Conservation (phyloP, 768 basidiomycete species). For the Suillus subalutaceus region DNA sequence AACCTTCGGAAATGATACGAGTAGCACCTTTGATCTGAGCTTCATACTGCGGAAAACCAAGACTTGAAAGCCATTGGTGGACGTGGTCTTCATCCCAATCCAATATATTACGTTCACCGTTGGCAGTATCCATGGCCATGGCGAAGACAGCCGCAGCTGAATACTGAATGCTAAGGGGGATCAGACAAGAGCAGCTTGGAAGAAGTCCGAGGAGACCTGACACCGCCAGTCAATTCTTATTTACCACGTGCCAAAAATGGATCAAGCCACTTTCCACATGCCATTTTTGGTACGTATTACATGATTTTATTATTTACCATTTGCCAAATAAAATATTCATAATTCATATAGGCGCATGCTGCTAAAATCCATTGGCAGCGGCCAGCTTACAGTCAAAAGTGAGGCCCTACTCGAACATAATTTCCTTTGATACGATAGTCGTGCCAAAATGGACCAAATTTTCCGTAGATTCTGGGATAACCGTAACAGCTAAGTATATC, state of each 20-base stretch:
- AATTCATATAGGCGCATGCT: background rate
- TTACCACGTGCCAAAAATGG: conserved; percentile 4
- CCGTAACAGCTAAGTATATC: background rate
- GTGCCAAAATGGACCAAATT: background rate
- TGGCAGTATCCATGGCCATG: conserved; percentile 34
- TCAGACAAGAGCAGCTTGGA: conserved; percentile 10
- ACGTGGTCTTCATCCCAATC: conserved; percentile 84
- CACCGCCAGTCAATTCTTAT: conserved; percentile 9
- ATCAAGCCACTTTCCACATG: background rate
- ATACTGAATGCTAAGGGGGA: conserved; percentile 4
- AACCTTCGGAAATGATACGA: background rate
- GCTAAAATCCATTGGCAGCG: background rate
- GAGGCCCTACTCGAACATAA: background rate
- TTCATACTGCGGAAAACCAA: conserved; percentile 89
- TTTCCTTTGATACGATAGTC: background rate
- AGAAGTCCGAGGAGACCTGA: conserved; percentile 6
- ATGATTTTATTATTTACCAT: background rate
- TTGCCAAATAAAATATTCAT: background rate
- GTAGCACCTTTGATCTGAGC: conserved; percentile 73
- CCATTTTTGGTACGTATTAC: background rate
- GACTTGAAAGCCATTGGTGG: conserved; percentile 69
- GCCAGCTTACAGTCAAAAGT: background rate
- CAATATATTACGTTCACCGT: conserved; percentile 39
- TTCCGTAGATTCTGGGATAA: background rate
- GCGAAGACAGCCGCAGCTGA: background rate